Conservation (phyloP, 225 moss, liverwort and hornwort species). For the Straminergon stramineum region DNA sequence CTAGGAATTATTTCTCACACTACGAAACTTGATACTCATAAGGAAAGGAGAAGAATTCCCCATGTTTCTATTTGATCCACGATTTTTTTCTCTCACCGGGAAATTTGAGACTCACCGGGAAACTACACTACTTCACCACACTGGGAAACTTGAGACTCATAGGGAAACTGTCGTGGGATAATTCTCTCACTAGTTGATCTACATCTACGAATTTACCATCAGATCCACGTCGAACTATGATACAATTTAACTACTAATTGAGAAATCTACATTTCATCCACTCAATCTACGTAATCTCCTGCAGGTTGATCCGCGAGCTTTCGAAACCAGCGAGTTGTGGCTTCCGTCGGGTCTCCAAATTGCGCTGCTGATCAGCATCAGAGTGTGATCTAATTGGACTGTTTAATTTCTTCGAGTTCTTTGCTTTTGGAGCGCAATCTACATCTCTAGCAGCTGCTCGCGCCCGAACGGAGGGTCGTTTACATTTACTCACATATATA, state of each 20-base stretch:
- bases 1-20: too few species aligned
- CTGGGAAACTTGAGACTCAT: too few species aligned
- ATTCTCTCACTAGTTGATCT: not conserved
- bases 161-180: not conserved
- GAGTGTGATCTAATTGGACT: not conserved
- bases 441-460: not conserved
- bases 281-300: not conserved
- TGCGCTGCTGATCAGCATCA: not conserved
- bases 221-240: not conserved
- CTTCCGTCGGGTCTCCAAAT: not conserved
- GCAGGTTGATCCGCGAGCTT: too few species aligned
- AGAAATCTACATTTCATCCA: not conserved
- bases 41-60: too few species aligned
- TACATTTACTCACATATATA: too few species aligned
- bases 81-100: not conserved
- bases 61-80: too few species aligned
- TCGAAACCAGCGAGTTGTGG: not conserved
- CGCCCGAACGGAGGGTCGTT: too few species aligned
- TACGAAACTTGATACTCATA: not conserved
- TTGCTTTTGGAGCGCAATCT: not conserved
- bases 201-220: not conserved
- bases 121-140: not conserved
- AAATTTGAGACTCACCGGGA: too few species aligned
- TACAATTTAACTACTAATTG: fast-evolving
- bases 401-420: not conserved